A percentile compares a stretch with the other conserved stretches of the same genome.
Evolutionary conservation across 306 rosid genomes (phyloP).

Genomic region (Lathyrus oleraceus): DNA sequence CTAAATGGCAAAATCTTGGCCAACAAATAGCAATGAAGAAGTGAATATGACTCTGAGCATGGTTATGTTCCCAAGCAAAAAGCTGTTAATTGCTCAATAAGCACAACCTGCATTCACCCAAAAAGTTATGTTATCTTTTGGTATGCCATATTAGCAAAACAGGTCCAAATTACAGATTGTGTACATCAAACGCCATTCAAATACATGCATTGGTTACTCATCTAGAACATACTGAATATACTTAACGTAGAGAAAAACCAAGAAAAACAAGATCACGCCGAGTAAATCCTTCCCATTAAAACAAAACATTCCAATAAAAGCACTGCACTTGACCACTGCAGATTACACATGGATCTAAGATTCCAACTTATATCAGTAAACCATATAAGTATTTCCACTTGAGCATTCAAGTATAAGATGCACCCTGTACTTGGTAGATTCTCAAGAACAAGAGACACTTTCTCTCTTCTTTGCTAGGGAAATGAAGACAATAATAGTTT

Average conservation of each 20-base stretch:
- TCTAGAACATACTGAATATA: not conserved
- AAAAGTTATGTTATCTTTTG: not conserved
- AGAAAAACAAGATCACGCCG: too few species aligned
- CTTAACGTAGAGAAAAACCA: not conserved
- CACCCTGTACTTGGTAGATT: too few species aligned
- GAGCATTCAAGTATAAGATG: not conserved
- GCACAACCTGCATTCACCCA: conserved; percentile 22
- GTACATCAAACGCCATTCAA: not conserved
- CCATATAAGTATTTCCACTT: too few species aligned
- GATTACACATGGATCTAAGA: too few species aligned
- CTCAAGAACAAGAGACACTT: too few species aligned
- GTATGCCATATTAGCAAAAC: not conserved
- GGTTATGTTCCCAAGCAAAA: conserved; percentile 12
- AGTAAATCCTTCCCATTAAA: too few species aligned
- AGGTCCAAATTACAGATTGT: not conserved
- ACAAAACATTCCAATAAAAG: too few species aligned
- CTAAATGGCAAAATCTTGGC: conserved; percentile 33
- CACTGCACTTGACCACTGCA: too few species aligned
- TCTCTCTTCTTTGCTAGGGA: too few species aligned
- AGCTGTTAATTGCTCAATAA: not conserved
- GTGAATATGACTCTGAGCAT: not conserved
- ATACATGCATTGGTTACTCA: not conserved
- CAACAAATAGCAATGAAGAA: not conserved
- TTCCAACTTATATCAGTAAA: too few species aligned
- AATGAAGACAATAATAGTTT: too few species aligned